Evolutionary conservation across 768 basidiomycete species (phyloP).

Genomic region (Auriscalpium vulgare): DNA sequence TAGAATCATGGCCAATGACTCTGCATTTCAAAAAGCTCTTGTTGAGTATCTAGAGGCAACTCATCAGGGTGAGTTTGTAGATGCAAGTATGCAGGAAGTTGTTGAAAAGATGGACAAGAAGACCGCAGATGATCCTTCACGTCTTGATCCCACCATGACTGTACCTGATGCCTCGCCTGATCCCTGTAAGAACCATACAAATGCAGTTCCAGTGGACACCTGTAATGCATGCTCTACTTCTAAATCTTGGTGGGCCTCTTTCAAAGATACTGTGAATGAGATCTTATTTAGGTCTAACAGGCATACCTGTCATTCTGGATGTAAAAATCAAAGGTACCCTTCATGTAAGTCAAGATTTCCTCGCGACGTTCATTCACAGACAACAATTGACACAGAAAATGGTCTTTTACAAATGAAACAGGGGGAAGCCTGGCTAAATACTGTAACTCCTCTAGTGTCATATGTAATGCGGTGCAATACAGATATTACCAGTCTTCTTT

Average conservation of each 20-base stretch:
- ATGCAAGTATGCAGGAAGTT: not conserved
- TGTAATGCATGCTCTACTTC: no score
- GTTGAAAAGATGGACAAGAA: not conserved
- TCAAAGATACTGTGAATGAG: conserved; percentile 4
- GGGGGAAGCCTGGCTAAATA: no score
- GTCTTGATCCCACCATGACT: no score
- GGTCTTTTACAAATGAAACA: conserved; percentile 24
- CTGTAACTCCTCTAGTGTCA: no score
- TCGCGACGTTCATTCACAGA: conserved; percentile 17
- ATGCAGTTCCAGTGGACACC: no score
- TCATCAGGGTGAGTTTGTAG: conserved; percentile 11
- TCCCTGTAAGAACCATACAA: no score
- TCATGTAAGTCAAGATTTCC: conserved; percentile 31
- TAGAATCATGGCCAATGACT: conserved; percentile 4
- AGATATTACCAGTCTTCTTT: no score
- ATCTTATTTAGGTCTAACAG: conserved; percentile 3
- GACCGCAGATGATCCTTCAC: no score
- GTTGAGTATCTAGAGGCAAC: conserved; percentile 7
- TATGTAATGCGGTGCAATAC: no score
- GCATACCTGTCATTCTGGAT: conserved; percentile 16
- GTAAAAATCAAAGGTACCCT: conserved; percentile 20
- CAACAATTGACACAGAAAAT: conserved; percentile 20
- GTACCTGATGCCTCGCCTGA: no score
- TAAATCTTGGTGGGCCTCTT: not conserved
- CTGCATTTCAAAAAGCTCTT: no score